Evolutionary conservation across 2,329 filamentous ascomycete genomes (phyloP), one percentile per base, ranked within the genome.

Genomic region (Metarhizium brunneum): DNA sequence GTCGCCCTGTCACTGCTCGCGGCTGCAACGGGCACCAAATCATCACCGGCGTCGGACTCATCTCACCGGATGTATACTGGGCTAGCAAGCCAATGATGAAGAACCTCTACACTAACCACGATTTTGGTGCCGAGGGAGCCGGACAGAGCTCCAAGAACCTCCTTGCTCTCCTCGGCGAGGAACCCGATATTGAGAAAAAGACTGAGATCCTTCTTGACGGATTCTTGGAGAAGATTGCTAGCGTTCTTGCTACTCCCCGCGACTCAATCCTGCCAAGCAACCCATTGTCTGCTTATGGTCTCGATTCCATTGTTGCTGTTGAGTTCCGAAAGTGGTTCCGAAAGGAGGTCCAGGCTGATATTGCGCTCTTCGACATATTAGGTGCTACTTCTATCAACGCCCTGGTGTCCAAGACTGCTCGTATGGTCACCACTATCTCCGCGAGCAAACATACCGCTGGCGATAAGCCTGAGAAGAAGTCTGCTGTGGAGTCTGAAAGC

Each of bases 41-140:
- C 42, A 61, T 62, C 32, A 63, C 54, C 14, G 63, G 63, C 20
- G 61, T 64, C 13, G 60, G 59, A 18, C 58, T 64, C 6, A 60
- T 59, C 54, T 62, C 58, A 38, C 59, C 61, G 11, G 60, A 64
- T 36, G 58, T 62, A 6, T 62, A 61, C 58, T 64, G 62, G 63
- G 56, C 62, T 3, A 55, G 55, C 55, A 61, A 62, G 56, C 59
- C 63, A 2, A 58, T 60, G 25, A 60, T 64, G 56, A 55, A 53
- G 30, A 63, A 64, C 51, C 55, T 65, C 16, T 62, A 65, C 54
- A 47, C 56, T 50, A 64, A 62, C 56, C 63, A 61, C 54, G 59
- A 62, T 47, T 64, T 61, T 6, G 57, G 56, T n/a, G 58, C 56
- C 30, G 52, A 49, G 16, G 53, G 5, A 13, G 57, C 58, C 25